Percentiles rank a stretch among this genome's conserved stretches.
Conservation (phyloP, 2,329 filamentous ascomycete species). For the Diaporthe humulicola region DNA sequence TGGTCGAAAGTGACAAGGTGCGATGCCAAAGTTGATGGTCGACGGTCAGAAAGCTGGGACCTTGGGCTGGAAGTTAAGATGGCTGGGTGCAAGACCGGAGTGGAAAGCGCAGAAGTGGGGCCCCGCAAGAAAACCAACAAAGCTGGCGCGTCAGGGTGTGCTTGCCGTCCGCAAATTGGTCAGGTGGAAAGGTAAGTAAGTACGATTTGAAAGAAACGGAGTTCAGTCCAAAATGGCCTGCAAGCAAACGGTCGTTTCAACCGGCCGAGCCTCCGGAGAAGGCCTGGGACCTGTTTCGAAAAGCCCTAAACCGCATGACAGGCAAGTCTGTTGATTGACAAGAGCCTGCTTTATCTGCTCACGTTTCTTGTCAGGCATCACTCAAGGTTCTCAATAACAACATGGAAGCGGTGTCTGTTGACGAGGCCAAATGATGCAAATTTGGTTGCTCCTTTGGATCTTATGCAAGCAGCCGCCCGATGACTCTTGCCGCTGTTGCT, state of each 20-base stretch:
- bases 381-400: not conserved
- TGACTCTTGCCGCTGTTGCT: not conserved
- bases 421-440: not conserved
- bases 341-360: not conserved
- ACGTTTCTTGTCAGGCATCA: not conserved
- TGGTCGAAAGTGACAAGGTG: not conserved
- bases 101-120: not conserved
- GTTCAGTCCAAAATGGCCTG: not conserved
- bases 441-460: not conserved
- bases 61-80: not conserved
- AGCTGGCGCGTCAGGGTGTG: not conserved
- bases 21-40: not conserved
- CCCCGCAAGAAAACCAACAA: not conserved
- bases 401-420: not conserved
- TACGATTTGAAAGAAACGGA: not conserved
- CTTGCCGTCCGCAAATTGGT: not conserved
- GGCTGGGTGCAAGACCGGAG: not conserved
- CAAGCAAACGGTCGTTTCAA: not conserved
- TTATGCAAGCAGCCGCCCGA: slow-evolving; percentile 11
- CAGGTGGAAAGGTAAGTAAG: not conserved
- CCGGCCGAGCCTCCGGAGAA: not conserved
- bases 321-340: too few relatives aligned
- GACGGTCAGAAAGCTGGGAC: not conserved
- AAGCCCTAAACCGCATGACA: not conserved
- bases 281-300: not conserved